Conservation (phyloP, 2,329 filamentous ascomycete species). For the Colletotrichum tropicicola region DNA sequence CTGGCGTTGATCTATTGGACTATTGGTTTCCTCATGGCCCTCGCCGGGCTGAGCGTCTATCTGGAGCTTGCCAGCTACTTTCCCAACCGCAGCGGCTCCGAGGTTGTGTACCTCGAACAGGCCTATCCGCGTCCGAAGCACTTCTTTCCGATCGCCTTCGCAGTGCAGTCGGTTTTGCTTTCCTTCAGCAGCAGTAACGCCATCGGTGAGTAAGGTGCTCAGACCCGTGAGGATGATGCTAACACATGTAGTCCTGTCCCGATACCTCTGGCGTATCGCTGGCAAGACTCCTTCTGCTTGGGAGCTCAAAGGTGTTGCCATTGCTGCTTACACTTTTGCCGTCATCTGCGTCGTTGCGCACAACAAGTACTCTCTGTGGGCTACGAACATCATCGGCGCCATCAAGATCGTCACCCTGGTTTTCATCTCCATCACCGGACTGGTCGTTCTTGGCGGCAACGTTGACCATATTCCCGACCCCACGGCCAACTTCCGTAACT, state of each 20-base stretch:
- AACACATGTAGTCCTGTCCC: slow-evolving; percentile 58
- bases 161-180: slow-evolving; percentile 69
- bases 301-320: slow-evolving; percentile 73
- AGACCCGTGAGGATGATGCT: no score
- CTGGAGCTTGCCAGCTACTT: slow-evolving; percentile 73
- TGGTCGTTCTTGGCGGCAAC: slow-evolving; percentile 63
- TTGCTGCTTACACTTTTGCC: slow-evolving; percentile 70
- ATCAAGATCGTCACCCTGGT: slow-evolving; percentile 70
- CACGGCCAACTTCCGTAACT: slow-evolving; percentile 43
- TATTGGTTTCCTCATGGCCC: slow-evolving; percentile 67
- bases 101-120: slow-evolving; percentile 76
- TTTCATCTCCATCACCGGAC: slow-evolving; percentile 68
- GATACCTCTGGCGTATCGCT: slow-evolving; percentile 69
- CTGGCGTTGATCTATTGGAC: slow-evolving; percentile 71
- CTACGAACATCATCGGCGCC: slow-evolving; percentile 64
- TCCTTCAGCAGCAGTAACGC: slow-evolving; percentile 74
- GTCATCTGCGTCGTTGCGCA: slow-evolving; percentile 61
- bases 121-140: slow-evolving; percentile 71
- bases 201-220: slow-evolving; percentile 48
- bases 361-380: slow-evolving; percentile 65
- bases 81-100: slow-evolving; percentile 70
- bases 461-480: slow-evolving; percentile 41
- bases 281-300: slow-evolving; percentile 61
- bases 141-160: slow-evolving; percentile 71
- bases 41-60: slow-evolving; percentile 65